Conservation (phyloP, 768 basidiomycete species). For the Boletus subcaerulescens region DNA sequence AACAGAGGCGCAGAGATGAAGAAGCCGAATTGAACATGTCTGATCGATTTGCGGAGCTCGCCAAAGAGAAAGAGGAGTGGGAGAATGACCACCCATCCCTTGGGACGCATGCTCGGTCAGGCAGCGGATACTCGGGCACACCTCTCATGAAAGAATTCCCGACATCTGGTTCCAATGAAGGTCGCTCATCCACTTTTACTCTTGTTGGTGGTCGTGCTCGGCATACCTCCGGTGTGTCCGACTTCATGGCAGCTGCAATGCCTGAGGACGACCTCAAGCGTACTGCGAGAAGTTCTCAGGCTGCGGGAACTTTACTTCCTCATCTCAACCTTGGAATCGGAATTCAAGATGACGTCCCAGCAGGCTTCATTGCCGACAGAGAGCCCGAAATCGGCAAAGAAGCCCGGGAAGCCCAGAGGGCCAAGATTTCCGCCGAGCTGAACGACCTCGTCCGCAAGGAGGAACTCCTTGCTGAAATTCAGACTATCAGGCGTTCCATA, state of each 20-base stretch:
- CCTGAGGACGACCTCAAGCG: slow-evolving; percentile 61
- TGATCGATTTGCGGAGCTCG: slow-evolving; percentile 58
- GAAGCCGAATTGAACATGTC: slow-evolving; percentile 76
- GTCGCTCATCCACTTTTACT: slow-evolving; percentile 44
- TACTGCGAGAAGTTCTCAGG: slow-evolving; percentile 48
- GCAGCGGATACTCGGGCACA: slow-evolving; percentile 60
- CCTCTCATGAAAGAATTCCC: slow-evolving; percentile 69
- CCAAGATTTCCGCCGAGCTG: slow-evolving; percentile 41
- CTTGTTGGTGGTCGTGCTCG: slow-evolving; percentile 54
- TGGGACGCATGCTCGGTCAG: slow-evolving; percentile 56
- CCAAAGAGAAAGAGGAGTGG: slow-evolving; percentile 79
- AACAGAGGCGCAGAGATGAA: slow-evolving; percentile 67
- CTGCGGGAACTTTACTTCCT: slow-evolving; percentile 54
- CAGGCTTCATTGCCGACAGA: slow-evolving; percentile 58
- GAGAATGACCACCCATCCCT: slow-evolving; percentile 77
- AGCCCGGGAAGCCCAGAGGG: slow-evolving; percentile 33
- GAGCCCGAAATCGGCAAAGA: slow-evolving; percentile 29
- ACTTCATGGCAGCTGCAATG: slow-evolving; percentile 62
- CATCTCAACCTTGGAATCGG: slow-evolving; percentile 71
- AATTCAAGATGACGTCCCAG: slow-evolving; percentile 73
- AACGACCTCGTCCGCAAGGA: slow-evolving; percentile 63
- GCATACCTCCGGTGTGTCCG: slow-evolving; percentile 65
- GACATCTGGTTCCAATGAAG: slow-evolving; percentile 46
- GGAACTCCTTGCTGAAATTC: slow-evolving; percentile 71
- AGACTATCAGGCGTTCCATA: slow-evolving; percentile 75